These are phyloP conservation scores for Ceratocystis smalleyi DNA, from an alignment of 2,329 filamentous ascomycete genomes.

Conservation along the genomic window DNA sequence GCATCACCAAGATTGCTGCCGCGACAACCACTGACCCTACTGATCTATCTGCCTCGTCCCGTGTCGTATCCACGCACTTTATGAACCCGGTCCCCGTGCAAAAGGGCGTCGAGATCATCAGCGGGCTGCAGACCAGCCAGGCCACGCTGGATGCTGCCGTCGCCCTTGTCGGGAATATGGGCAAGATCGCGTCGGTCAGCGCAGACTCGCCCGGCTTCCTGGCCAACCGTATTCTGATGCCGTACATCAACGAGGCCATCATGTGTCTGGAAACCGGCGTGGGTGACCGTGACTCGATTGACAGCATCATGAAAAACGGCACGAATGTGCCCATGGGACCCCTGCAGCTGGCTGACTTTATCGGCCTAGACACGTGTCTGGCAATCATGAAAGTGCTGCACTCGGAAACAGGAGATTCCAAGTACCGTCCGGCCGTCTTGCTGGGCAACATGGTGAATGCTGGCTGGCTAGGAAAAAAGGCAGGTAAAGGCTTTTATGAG, in stretches of 20 bases:
- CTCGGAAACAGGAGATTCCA: conserved; percentile 81
- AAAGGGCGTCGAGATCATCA: conserved; percentile 95
- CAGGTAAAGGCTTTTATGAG: conserved; percentile 87
- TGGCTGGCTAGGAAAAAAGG: conserved; percentile 96
- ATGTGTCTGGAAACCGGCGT: conserved; percentile 91
- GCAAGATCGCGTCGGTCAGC: conserved; percentile 76
- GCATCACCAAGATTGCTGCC: conserved; percentile 88
- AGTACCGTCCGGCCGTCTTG: conserved; percentile 81
- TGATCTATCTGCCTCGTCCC: conserved; percentile 65
- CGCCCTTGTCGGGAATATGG: conserved; percentile 78
- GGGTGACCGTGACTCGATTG: conserved; percentile 78
- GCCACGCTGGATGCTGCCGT: conserved; percentile 69
- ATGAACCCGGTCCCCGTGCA: conserved; percentile 98
- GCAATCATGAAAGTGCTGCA: conserved; percentile 95
- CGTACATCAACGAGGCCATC: conserved; percentile 96
- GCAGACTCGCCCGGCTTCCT: conserved; percentile 88
- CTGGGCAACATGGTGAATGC: conserved; percentile 94
- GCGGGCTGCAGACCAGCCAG: conserved; percentile 76
- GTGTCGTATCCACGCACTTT: conserved; percentile 91
- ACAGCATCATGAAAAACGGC: conserved; percentile 97
- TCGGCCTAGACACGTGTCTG: conserved; percentile 88
- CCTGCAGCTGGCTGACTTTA: conserved; percentile 85
- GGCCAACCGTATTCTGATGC: conserved; percentile 94
- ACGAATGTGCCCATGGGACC: conserved; percentile 98
- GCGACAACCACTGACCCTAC: conserved; percentile 64